A percentile compares a stretch with the other conserved stretches of the same genome.
phyloP scores from a whole-genome alignment of 495 filamentous ascomycete genomes.

The Thermothielavioides terrestris region DNA sequence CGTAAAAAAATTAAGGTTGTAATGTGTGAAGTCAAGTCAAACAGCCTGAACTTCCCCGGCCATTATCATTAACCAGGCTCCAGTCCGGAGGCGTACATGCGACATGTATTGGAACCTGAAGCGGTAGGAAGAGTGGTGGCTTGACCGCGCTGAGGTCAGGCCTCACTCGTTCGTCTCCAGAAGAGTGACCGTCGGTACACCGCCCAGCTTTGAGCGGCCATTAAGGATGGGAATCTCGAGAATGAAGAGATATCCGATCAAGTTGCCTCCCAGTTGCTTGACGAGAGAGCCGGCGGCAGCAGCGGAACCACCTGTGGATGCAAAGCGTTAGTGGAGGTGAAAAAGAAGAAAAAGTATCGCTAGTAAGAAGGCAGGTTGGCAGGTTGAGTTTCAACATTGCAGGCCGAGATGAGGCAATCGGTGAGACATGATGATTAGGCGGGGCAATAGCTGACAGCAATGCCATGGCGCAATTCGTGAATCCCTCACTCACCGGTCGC shows the following conservation, averaged over 20 bases:
- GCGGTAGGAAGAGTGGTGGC: neutral
- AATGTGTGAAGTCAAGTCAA: neutral
- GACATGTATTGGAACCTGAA: neutral
- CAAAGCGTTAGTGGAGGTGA: neutral
- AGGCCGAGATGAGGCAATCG: too few species aligned
- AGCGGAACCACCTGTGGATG: conserved; percentile 70
- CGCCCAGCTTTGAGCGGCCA: conserved; percentile 75
- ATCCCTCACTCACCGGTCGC: conserved; percentile 66
- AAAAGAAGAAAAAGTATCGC: too few species aligned
- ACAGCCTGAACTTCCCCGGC: neutral
- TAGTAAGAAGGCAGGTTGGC: too few species aligned
- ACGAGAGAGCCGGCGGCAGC: conserved; percentile 80
- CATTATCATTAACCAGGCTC: conserved; percentile 2
- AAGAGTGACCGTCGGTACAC: conserved; percentile 75
- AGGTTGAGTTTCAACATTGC: too few species aligned
- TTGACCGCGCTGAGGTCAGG: conserved; percentile 5
- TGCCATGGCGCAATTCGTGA: conserved; percentile 9
- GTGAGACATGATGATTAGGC: conserved; percentile 4
- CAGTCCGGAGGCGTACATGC: neutral
- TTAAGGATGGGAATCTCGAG: conserved; percentile 94
- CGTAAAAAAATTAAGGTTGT: neutral
- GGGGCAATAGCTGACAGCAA: too few species aligned
- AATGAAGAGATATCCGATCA: conserved; percentile 88
- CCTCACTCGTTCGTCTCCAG: conserved; percentile 43
- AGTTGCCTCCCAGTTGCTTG: conserved; percentile 68